Evolutionary conservation across 345 rosid species (phyloP).

Genomic region (Brassica napus): DNA sequence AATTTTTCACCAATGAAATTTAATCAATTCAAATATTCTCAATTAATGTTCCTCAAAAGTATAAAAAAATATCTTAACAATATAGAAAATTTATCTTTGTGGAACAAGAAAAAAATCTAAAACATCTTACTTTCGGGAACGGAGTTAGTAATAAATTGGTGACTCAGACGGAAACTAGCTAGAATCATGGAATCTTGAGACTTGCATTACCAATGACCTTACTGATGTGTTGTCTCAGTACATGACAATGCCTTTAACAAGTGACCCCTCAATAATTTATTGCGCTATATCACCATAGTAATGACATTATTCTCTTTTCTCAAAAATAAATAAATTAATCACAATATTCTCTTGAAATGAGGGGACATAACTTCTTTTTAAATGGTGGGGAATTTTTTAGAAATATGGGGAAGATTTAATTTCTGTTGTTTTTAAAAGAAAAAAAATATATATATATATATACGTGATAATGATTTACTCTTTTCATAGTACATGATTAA

Average conservation of each 20-base stretch:
- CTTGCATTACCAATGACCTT: not conserved
- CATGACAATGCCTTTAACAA: slow-evolving; percentile 33
- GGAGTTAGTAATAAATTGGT: not conserved
- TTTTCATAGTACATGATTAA: slow-evolving; percentile 1
- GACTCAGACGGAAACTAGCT: not conserved
- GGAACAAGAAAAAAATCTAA: too few species aligned
- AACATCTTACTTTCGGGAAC: too few species aligned
- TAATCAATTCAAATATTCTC: too few species aligned
- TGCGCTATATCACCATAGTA: slow-evolving; percentile 7
- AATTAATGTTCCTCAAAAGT: too few species aligned
- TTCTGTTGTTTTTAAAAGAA: not conserved
- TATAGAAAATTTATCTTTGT: too few species aligned
- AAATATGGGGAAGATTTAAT: not conserved
- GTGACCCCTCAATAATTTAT: slow-evolving; percentile 29
- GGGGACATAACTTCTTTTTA: slow-evolving; percentile 1
- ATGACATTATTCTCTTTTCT: slow-evolving; percentile 12
- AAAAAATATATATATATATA: too few species aligned
- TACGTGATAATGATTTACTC: not conserved
- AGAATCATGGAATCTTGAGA: not conserved
- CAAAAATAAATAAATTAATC: slow-evolving; percentile 8
- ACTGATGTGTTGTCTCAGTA: slow-evolving; percentile 11
- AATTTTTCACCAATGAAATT: too few species aligned
- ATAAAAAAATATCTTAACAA: too few species aligned
- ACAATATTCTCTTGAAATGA: slow-evolving; percentile 1
- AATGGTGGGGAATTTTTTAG: not conserved